Base-by-base conservation (phyloP, 495 filamentous ascomycete genomes). In the Filosporella fistucella region DNA sequence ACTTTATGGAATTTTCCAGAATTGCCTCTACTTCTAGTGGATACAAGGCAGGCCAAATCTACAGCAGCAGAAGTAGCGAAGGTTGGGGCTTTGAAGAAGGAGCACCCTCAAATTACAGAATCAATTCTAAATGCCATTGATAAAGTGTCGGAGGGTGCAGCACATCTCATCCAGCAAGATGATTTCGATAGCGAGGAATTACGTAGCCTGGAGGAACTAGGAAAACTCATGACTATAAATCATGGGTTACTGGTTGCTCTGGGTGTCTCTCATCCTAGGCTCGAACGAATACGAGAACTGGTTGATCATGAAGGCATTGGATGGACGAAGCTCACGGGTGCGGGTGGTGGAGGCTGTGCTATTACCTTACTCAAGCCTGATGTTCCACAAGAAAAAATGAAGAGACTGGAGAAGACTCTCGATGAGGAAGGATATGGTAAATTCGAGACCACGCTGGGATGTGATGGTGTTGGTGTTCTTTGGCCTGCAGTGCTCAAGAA, bases 321-420 rank as follows among this genome's bases (percentile, higher is more conserved):
- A 25, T 96, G 89, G 89, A 94, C 93, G 4, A 98, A 98, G 61
- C 76, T 98, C 38, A 98, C 93, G 1, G 93, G 93, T 46, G 93
- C 91, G 5, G 93, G 93, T 11, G 93, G 91, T 4, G 93, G 93
- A 30, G 93, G 93, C 1, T 96, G 93, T 63, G 89, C 90, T 1
- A 96, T 98, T 56, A 93, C 91, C 3, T 66, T 98, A 4, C 70
- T 97, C 30, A 86, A 82, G 47, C 88, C 89, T 0, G 66, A 51
- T 21, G 63, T 73, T 5, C 48, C 70, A 1, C 32, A 51, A 24
- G 69, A 78, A 36, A 77, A 67, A 45, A 54, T 88, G 38, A 60
- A 72, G 18, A 63, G 71, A 2, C 71, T 98, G 17, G 78, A 91
- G 58, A 45, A 62, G 4, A 77, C 83, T 52, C 73, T 98, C 5